Conservation (phyloP, 2,329 filamentous ascomycete species). For the Aspergillus unguis region DNA sequence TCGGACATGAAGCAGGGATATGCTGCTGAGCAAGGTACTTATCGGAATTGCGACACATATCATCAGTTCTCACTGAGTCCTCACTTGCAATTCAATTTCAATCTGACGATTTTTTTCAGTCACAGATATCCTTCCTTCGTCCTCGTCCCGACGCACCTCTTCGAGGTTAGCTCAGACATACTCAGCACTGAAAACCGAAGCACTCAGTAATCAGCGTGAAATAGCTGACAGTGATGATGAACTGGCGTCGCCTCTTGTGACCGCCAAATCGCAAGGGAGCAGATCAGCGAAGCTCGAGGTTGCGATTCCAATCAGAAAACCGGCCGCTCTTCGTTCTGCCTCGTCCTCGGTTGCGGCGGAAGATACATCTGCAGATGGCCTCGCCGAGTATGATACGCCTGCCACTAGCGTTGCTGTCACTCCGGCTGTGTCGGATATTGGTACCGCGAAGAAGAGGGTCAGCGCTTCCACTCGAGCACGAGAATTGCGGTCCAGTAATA, state of each 20-base stretch:
- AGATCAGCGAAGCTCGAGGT: constrained; percentile 24
- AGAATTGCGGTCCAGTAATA: constrained; percentile 49
- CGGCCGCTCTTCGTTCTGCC: constrained; percentile 22
- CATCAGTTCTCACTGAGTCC: too few relatives aligned
- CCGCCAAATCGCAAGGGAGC: neutral
- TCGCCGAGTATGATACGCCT: constrained; percentile 58
- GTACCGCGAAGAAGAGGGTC: constrained; percentile 30
- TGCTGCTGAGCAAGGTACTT: neutral
- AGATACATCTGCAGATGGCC: constrained; percentile 42
- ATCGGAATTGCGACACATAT: too few relatives aligned
- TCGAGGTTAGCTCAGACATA: constrained; percentile 20
- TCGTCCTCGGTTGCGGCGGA: constrained; percentile 41
- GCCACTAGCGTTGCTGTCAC: constrained; percentile 59
- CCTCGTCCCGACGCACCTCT: constrained; percentile 23
- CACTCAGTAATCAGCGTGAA: constrained; percentile 13
- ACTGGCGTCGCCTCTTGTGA: neutral
- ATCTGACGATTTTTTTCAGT: neutral
- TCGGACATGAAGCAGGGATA: neutral
- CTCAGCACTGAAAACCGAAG: neutral
- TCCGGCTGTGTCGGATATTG: constrained; percentile 46
- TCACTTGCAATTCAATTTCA: neutral
- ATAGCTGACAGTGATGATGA: neutral
- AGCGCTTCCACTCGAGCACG: constrained; percentile 47
- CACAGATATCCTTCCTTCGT: constrained; percentile 5
- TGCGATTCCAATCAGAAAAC: constrained; percentile 29